Percentiles rank a stretch among this genome's conserved stretches.
These are phyloP conservation scores for Blastobotrys proliferans DNA, from an alignment of 1,139 yeast species.

Conservation along the genomic window DNA sequence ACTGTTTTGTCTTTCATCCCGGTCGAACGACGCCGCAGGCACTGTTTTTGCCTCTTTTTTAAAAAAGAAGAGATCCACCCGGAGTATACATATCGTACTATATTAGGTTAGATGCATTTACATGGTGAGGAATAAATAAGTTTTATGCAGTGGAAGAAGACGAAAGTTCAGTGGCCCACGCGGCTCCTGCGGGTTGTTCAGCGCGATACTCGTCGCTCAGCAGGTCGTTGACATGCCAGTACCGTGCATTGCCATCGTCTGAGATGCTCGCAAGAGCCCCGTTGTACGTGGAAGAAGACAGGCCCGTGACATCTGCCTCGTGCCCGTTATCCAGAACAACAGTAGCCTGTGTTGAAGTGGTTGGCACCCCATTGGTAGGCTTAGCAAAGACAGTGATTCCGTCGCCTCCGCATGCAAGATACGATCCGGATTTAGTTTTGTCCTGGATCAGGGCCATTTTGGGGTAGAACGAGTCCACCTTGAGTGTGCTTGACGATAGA, in stretches of 20 bases:
- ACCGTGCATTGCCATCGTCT: slow-evolving; percentile 18
- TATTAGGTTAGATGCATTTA: too few relatives aligned
- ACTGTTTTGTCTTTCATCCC: too few relatives aligned
- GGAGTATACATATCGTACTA: too few relatives aligned
- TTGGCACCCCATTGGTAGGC: slow-evolving; percentile 12
- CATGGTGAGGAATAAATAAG: too few relatives aligned
- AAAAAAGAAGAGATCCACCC: too few relatives aligned
- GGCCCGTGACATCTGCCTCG: slow-evolving; percentile 18
- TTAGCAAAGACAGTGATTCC: slow-evolving; percentile 18
- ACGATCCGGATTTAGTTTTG: slow-evolving; percentile 15
- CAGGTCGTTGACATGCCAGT: slow-evolving; percentile 12
- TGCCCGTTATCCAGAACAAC: slow-evolving; percentile 11
- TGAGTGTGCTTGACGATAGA: slow-evolving; percentile 16
- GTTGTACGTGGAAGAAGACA: slow-evolving; percentile 16
- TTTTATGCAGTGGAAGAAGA: neutral
- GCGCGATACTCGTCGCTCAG: neutral
- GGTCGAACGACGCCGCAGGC: too few relatives aligned
- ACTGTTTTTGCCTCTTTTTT: too few relatives aligned
- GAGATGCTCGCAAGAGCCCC: slow-evolving; percentile 18
- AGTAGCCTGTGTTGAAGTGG: neutral
- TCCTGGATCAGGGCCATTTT: slow-evolving; percentile 10
- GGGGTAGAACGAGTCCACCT: slow-evolving; percentile 19
- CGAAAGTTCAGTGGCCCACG: neutral
- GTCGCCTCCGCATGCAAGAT: slow-evolving; percentile 23
- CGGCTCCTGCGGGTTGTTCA: slow-evolving; percentile 1